Percentiles rank a stretch among this genome's conserved stretches.
phyloP scores from a whole-genome alignment of 106 monocot species.

The Allium cepa region DNA sequence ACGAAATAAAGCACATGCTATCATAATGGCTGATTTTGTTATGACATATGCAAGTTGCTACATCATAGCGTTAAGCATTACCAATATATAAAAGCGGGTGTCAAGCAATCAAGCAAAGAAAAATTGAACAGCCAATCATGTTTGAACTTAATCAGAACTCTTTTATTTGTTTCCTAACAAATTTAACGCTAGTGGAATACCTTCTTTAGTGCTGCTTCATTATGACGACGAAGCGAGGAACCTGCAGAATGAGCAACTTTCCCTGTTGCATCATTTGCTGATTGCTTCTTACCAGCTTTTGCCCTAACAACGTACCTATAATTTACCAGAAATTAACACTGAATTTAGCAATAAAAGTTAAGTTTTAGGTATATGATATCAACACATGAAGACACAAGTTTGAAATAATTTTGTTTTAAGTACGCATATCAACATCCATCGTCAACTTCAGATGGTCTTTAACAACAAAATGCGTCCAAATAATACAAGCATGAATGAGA shows the following conservation, averaged over 20 bases:
- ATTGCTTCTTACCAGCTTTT: constrained; percentile 89
- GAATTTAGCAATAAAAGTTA: not conserved
- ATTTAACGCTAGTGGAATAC: constrained; percentile 9
- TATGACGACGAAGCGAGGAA: constrained; percentile 83
- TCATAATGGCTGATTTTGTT: not conserved
- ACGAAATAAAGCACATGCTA: not conserved
- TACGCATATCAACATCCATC: no score
- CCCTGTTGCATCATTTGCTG: constrained; percentile 88
- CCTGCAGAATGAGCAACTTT: constrained; percentile 86
- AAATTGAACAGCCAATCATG: no score
- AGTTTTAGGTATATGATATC: not conserved
- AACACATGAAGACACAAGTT: not conserved
- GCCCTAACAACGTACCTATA: constrained; percentile 79
- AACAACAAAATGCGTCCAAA: no score
- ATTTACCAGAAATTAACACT: not conserved
- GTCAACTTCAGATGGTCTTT: no score
- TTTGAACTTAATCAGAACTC: no score
- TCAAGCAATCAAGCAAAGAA: no score
- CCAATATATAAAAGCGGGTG: no score
- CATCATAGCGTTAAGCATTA: no score
- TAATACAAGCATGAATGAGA: not conserved
- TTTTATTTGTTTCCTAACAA: no score
- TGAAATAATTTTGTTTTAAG: no score
- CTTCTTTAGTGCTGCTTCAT: constrained; percentile 94
- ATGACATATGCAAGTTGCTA: no score